Base-by-base conservation (phyloP, 106 monocot genomes). In the Dendrobium catenatum region DNA sequence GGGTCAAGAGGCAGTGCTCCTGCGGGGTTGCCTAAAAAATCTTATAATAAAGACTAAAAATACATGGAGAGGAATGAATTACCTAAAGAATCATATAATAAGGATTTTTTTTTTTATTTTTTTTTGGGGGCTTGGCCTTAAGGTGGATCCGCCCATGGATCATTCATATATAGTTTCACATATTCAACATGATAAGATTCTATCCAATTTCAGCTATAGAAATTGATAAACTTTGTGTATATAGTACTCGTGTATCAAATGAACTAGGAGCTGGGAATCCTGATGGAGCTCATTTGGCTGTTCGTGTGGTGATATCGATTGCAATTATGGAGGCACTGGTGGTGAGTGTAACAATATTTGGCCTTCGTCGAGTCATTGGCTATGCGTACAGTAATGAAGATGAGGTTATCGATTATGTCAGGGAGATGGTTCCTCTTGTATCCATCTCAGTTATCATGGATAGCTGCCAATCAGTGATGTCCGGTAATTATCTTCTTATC, bases 231-330 rank as follows among this genome's bases (percentile, higher is more conserved):
- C 59, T 66, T 8, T 67, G 64, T n/a, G 0, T 20, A 22, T 79
- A 33, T 44, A 93, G 90, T 72, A 93, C 90, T 6, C 78, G 93
- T 26, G 87, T 93, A 55, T 82, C 93, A 49, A 93, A 93, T 22
- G 93, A 93, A 82, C 81, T 93, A 80, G 93, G 93, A 42, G 88
- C 90, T 19, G 88, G 93, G 33, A 93, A 90, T 59, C 84, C 93
- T 13, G 72, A 84, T 76, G 61, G 77, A 64, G 93, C 93, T 68
- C 82, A 81, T 17, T 82, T 79, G 20, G 85, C 81, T n/a, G 90
- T 87, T 29, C 80, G 56, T 40, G 81, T 93, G 26, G 88, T 55
- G 20, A 81, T 88, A 80, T 80, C 78, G 27, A 18, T 93, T 46
- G 84, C 87, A 29, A 73, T 82, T n/a, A 9, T 42, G 0, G 88